Conservation (phyloP, 108 stramenopile genomes). For the Skeletonema potamos region DNA sequence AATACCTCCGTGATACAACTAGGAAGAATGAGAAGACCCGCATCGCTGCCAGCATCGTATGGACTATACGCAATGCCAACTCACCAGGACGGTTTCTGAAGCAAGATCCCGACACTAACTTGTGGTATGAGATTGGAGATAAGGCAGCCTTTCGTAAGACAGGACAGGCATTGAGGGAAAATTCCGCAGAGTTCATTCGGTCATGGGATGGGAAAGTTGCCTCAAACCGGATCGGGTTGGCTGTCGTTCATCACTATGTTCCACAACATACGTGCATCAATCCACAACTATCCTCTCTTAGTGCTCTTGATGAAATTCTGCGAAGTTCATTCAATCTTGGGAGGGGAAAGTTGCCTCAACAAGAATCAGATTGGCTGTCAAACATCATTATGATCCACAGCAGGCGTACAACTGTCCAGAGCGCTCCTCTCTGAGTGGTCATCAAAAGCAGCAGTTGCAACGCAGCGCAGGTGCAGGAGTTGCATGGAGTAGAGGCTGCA, state of each 20-base stretch:
- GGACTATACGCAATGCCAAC: slow-evolving; percentile 46
- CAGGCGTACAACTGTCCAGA: not conserved
- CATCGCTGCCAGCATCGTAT: not conserved
- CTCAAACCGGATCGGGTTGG: not conserved
- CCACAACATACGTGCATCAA: not conserved
- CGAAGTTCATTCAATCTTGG: too few species aligned
- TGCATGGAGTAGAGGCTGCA: too few species aligned
- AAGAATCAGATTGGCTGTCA: too few species aligned
- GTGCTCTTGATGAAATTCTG: too few species aligned
- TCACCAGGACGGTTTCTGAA: slow-evolving; percentile 85
- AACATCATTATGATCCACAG: too few species aligned
- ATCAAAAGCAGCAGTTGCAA: too few species aligned
- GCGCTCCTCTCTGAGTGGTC: too few species aligned
- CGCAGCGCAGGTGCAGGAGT: too few species aligned
- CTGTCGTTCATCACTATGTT: not conserved
- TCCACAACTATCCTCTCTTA: not conserved
- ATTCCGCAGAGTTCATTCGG: not conserved
- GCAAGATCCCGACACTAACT: slow-evolving; percentile 68
- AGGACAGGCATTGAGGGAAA: slow-evolving; percentile 72
- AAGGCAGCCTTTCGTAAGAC: slow-evolving; percentile 89
- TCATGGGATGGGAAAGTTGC: not conserved
- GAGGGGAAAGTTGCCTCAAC: too few species aligned
- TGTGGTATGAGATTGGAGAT: slow-evolving; percentile 90
- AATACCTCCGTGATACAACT: slow-evolving; percentile 1
- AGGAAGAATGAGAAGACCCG: slow-evolving; percentile 5